Evolutionary conservation across 2,329 filamentous ascomycete species (phyloP).

Genomic region (Calonectria ilicicola): DNA sequence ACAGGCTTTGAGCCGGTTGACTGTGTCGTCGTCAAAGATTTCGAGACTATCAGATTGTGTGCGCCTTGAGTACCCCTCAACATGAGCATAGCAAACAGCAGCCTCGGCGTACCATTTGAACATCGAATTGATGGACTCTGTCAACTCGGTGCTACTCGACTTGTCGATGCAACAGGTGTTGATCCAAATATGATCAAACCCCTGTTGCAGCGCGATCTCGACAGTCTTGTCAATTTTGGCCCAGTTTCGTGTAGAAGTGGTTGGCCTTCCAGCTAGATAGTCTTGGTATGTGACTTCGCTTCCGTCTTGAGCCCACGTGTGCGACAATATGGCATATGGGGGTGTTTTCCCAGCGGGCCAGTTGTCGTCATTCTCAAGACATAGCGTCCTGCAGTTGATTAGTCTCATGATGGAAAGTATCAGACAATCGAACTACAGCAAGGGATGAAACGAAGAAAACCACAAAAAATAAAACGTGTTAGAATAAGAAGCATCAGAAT

Average conservation of each 20-base stretch:
- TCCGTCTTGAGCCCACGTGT: neutral
- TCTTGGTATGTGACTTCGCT: neutral
- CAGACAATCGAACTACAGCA: no score
- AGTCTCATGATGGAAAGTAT: neutral
- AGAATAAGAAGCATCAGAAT: no score
- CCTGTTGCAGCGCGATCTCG: neutral
- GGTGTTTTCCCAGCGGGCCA: neutral
- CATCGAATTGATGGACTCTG: neutral
- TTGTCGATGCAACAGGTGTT: neutral
- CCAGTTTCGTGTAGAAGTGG: neutral
- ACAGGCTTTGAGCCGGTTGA: neutral
- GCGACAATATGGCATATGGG: neutral
- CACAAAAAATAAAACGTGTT: no score
- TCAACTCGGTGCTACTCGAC: neutral
- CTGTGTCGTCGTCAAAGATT: no score
- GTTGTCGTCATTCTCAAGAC: neutral
- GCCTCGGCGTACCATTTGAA: neutral
- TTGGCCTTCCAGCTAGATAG: neutral
- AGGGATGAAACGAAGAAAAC: no score
- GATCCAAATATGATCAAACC: neutral
- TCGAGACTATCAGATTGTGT: neutral
- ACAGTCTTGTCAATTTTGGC: neutral
- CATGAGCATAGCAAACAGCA: neutral
- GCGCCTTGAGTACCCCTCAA: neutral
- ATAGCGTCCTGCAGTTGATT: neutral